A percentile compares a stretch with the other conserved stretches of the same genome.
These are phyloP conservation scores for Colletotrichum tamarilloi DNA, from an alignment of 2,329 filamentous ascomycete species.

Conservation along the genomic window DNA sequence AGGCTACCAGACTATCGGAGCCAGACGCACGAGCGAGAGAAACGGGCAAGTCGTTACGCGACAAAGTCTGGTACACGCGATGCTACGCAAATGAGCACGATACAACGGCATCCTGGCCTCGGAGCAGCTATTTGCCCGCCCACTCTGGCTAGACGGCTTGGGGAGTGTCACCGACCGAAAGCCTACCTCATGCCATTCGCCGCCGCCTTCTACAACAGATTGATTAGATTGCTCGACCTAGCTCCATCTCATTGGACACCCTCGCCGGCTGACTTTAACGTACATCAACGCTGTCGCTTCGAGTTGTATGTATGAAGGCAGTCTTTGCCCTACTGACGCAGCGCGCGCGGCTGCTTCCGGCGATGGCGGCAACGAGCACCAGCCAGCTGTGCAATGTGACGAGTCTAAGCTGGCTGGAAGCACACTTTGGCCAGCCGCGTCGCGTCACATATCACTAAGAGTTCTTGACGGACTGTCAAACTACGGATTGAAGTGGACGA, in stretches of 20 bases:
- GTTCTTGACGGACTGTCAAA: slow-evolving; percentile 15
- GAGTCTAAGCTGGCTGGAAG: neutral
- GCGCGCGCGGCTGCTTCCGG: slow-evolving; percentile 13
- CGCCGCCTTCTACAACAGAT: slow-evolving; percentile 32
- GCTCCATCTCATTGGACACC: slow-evolving; percentile 3
- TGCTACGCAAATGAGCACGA: slow-evolving; percentile 19
- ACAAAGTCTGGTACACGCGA: slow-evolving; percentile 14
- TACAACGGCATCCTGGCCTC: slow-evolving; percentile 24
- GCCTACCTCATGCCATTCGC: slow-evolving; percentile 26
- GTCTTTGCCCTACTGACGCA: neutral
- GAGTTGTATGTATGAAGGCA: neutral
- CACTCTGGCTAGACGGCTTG: slow-evolving; percentile 1
- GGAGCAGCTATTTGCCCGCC: slow-evolving; percentile 30
- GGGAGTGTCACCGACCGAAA: slow-evolving; percentile 23
- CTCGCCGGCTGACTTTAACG: slow-evolving; percentile 1
- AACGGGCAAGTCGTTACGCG: slow-evolving; percentile 3
- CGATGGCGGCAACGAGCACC: slow-evolving; percentile 12
- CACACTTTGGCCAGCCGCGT: slow-evolving; percentile 8
- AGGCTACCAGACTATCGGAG: neutral
- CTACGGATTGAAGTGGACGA: neutral
- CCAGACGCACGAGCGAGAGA: slow-evolving; percentile 15
- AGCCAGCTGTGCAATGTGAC: slow-evolving; percentile 1
- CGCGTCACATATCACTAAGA: slow-evolving; percentile 10
- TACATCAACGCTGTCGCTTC: neutral
- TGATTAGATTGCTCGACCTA: slow-evolving; percentile 32